Base-by-base conservation (phyloP, 2,329 filamentous ascomycete genomes). In the Colletotrichum gloeosporioides region DNA sequence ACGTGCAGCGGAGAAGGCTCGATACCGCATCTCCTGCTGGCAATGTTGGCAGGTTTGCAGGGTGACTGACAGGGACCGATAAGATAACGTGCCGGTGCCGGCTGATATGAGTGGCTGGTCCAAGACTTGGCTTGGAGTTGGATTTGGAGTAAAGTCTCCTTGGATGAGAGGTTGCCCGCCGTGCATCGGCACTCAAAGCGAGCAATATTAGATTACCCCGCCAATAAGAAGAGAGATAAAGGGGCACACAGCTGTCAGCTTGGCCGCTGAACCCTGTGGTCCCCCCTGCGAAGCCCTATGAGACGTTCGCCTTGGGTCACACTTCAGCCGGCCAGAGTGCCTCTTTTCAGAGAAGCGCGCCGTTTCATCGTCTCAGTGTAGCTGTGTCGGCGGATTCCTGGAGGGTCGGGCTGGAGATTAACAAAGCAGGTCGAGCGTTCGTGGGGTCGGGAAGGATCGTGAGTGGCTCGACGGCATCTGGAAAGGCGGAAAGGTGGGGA, bases 41-140 rank as follows among this genome's bases (percentile, higher is more conserved):
- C 36, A 27, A 22, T 31, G 16, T 22, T 31, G 31, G 57, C 31
- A 32, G 31, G 29, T 66, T 31, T 53, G 69, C 73, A 73, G 71
- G 44, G 71, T 73, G 64, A 69, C 64, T 71, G 66, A 74, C 66
- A 70, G 75, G 65, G 72, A 49, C 71, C 66, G 66, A 77, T 75
- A 77, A 77, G 75, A 77, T 77, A 77, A 77, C 75, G 75, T 77
- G 75, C 66, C 49, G 71, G 16, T 71, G 55, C 67, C 53, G 64
- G 59, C 44, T 65, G 70, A 73, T 53, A 27, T 76, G 70, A 76
- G 73, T 76, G 73, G 73, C 65, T 76, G 73, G 44, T 59, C 15
- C 16, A 13, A 27, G 57, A 34, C 44, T 76, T 68, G 70, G 64
- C 70, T 69, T 55, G 36, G 57, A 55, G 66, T 57, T 63, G 57